Evolutionary conservation across 2,329 filamentous ascomycete genomes (phyloP), one percentile per base, ranked within the genome.

Genomic region (Exophiala aquamarina): DNA sequence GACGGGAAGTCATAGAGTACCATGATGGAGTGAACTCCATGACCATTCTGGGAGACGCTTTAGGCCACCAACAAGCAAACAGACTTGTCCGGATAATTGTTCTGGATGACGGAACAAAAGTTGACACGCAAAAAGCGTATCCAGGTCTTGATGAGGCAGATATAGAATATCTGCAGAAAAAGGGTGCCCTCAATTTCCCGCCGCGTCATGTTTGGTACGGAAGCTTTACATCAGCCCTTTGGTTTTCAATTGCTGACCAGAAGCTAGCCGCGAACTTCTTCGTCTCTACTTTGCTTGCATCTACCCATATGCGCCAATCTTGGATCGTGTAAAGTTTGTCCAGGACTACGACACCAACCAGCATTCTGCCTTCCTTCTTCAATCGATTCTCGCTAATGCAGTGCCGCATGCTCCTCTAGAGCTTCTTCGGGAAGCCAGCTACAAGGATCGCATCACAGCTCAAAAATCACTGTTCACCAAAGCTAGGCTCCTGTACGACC

Each of bases 1-100:
- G 40, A 11, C 29, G 26, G 8, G 40, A 43, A 21, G 40, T 43
- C 5, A 33, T 43, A 9, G 40, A 43, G 18, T 34, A 32, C 10
- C 40, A 43, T 34, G 40, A 43, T n/a, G 40, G 40, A 3, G 29
- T 43, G 14, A 43, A 43, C 14, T 34, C 40, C 13, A 43, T 43
- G 40, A 43, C 40, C n/a, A 43, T 43, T n/a, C 29, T 43, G 2
- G 40, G 40, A 9, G 28, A 43, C n/a, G 40, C 29, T 3, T 17
- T 43, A 9, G 40, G 29, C 4, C 40, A 31, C 6, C 40, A 33
- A 14, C 40, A 21, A 11, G 23, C 40, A 7, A 43, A 33, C 15
- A 26, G 28, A 17, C 32, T 43, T 7, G 29, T 43, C 4, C 29
- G 40, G 7, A 9, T 43, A 5, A 13, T 43, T 8, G 28, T 43